Percentiles rank a stretch among this genome's conserved stretches.
Conservation (phyloP, 345 rosid species). For the Anastatica hierochuntica region DNA sequence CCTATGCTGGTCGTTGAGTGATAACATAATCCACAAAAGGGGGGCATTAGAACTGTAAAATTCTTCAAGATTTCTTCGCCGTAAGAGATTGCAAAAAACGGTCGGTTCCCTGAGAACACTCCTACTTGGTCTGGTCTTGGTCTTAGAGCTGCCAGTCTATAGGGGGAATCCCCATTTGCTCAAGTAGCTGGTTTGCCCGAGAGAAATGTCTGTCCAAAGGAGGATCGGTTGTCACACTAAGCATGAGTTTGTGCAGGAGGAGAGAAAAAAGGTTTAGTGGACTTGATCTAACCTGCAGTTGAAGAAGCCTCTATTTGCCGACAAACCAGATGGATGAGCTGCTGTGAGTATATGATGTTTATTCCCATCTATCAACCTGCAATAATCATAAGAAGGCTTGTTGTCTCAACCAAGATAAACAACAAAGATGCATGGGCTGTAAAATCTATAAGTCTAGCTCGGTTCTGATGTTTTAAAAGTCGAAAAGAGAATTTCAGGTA, state of each 20-base stretch:
- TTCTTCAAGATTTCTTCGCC: slow-evolving; percentile 4
- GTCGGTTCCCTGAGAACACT: neutral
- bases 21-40: slow-evolving; percentile 12
- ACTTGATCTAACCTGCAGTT: slow-evolving; percentile 70
- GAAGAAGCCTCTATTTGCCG: slow-evolving; percentile 91
- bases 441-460: neutral
- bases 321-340: slow-evolving; percentile 99
- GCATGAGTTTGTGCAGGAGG: neutral
- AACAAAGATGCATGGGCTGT: neutral
- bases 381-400: neutral
- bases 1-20: neutral
- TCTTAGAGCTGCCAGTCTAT: slow-evolving; percentile 82
- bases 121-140: neutral
- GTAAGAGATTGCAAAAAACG: slow-evolving; percentile 9
- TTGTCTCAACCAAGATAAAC: neutral
- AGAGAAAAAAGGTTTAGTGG: neutral
- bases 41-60: neutral
- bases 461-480: neutral
- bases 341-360: slow-evolving; percentile 91
- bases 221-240: neutral
- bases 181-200: slow-evolving; percentile 64
- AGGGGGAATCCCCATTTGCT: slow-evolving; percentile 48
- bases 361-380: slow-evolving; percentile 75
- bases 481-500: neutral
- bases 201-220: slow-evolving; percentile 74